Percentiles rank a stretch among this genome's conserved stretches.
Conservation (phyloP, 192 early-diverging fungal genomes). For the Coemansia sp. region DNA sequence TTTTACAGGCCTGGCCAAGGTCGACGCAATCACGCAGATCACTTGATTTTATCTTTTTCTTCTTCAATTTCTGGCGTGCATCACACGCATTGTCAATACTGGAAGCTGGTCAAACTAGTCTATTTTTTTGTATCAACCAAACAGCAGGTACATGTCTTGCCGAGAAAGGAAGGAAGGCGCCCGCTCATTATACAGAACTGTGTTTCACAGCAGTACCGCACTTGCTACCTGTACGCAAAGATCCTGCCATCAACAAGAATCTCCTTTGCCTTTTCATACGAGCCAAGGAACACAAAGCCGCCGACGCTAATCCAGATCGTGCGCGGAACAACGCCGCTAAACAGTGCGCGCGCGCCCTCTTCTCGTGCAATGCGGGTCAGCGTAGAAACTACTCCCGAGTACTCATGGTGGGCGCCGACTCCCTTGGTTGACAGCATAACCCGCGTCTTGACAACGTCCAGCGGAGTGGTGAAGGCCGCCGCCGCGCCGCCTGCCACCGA, state of each 20-base stretch:
- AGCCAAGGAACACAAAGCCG: conserved; percentile 93
- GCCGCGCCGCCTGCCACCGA: conserved; percentile 88
- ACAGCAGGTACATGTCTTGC: too few relatives aligned
- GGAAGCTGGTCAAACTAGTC: too few relatives aligned
- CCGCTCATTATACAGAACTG: too few relatives aligned
- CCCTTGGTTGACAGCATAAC: conserved; percentile 84
- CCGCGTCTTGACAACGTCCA: conserved; percentile 96
- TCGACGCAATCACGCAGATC: too few relatives aligned
- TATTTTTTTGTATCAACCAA: too few relatives aligned
- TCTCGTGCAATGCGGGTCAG: conserved; percentile 73
- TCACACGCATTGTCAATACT: too few relatives aligned
- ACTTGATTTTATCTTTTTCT: too few relatives aligned
- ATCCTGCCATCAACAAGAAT: conserved; percentile 27
- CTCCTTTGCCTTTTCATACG: conserved; percentile 82
- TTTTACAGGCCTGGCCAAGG: too few relatives aligned
- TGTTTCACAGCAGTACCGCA: too few relatives aligned
- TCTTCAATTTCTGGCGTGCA: too few relatives aligned
- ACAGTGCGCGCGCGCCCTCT: conserved; percentile 77
- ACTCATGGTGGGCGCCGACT: conserved; percentile 48
- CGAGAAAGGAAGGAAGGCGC: too few relatives aligned
- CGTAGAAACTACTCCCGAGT: conserved; percentile 70
- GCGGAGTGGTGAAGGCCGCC: conserved; percentile 88
- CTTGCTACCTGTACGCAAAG: conserved; percentile 12
- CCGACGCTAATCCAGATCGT: conserved; percentile 96
- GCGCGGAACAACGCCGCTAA: conserved; percentile 90